Conservation (phyloP, 495 filamentous ascomycete genomes). For the Hypoxylon lienhwacheense region DNA sequence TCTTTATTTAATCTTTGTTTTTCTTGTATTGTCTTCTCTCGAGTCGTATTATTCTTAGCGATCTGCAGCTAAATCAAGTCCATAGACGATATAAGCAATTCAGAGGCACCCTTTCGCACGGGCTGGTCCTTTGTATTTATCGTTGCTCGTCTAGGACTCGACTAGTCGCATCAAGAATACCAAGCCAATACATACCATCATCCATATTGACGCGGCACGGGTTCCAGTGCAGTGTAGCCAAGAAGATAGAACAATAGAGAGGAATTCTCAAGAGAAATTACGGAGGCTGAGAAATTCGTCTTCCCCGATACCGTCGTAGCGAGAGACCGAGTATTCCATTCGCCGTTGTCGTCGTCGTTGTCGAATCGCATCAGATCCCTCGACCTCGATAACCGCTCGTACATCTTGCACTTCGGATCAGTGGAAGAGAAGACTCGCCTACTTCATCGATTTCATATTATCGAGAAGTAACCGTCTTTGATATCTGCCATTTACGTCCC, state of each 20-base stretch:
- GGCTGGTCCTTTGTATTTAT: conserved; percentile 32
- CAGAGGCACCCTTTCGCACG: conserved; percentile 10
- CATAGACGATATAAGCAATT: conserved; percentile 26
- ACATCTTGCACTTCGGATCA: conserved; percentile 35
- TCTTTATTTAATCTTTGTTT: no score
- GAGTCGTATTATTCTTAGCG: no score
- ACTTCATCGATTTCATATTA: conserved; percentile 15
- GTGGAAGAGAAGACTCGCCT: conserved; percentile 22
- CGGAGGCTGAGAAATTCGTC: conserved; percentile 15
- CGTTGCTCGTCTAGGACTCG: conserved; percentile 34
- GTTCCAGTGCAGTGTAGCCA: conserved; percentile 40
- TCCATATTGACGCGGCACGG: conserved; percentile 30
- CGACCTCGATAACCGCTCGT: conserved; percentile 37
- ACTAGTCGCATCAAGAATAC: conserved; percentile 19
- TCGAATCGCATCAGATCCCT: conserved; percentile 33
- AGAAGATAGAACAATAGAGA: conserved; percentile 40
- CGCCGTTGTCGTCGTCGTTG: conserved; percentile 29
- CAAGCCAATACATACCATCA: conserved; percentile 2
- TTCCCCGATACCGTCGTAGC: conserved; percentile 35
- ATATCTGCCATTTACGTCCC: conserved; percentile 29
- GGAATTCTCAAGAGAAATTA: conserved; percentile 29
- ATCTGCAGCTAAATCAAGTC: conserved; percentile 21
- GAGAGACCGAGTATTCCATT: conserved; percentile 34
- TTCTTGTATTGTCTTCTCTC: no score
- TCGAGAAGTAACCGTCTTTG: conserved; percentile 23